These are phyloP conservation scores for Lolium multiflorum DNA, from an alignment of 176 grass and related monocot genomes.

Conservation along the genomic window DNA sequence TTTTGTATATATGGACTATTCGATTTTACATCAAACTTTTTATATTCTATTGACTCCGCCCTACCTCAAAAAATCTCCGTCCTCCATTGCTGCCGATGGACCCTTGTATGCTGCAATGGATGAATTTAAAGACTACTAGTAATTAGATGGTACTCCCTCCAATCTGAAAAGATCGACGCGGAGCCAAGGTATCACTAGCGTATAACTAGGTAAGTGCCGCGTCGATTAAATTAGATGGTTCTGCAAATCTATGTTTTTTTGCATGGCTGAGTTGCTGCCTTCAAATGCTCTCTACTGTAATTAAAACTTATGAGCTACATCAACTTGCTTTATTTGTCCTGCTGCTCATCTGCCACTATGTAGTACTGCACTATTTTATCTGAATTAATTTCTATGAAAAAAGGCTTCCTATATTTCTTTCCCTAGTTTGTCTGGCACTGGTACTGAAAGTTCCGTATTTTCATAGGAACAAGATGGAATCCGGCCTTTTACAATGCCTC, in stretches of 20 bases:
- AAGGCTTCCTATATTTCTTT: not conserved
- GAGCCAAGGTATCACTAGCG: no score
- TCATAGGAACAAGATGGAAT: conserved; percentile 92
- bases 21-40: no score
- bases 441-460: conserved; percentile 30
- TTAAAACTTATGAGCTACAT: not conserved
- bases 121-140: not conserved
- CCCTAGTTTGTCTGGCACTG: not conserved
- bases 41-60: no score
- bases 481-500: conserved; percentile 96
- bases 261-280: not conserved
- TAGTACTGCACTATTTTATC: not conserved
- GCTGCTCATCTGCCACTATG: not conserved
- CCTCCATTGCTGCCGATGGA: not conserved
- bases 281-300: not conserved
- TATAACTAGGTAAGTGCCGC: no score
- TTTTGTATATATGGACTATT: no score
- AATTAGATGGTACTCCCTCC: no score
- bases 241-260: not conserved
- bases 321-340: not conserved
- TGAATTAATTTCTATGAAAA: not conserved
- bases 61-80: no score
- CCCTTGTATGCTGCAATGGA: not conserved
- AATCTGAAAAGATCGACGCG: no score
- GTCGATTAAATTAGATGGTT: not conserved